Conservation (phyloP, 2,329 filamentous ascomycete species). For the Trichoderma guizhouense region DNA sequence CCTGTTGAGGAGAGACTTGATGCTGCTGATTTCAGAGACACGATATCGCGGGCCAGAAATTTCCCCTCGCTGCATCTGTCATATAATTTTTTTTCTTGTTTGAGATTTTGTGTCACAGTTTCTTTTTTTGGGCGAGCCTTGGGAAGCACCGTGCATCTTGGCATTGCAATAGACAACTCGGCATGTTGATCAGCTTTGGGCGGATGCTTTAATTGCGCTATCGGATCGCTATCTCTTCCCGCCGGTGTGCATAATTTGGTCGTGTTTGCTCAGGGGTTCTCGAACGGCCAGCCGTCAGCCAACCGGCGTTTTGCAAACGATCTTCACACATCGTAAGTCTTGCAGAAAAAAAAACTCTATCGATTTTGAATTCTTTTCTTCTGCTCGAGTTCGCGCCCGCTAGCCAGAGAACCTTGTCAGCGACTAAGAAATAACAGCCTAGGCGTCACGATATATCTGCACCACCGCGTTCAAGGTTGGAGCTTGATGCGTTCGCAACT, state of each 20-base stretch:
- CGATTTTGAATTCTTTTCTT: not conserved
- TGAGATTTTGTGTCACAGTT: slow-evolving; percentile 1
- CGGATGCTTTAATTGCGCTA: slow-evolving; percentile 15
- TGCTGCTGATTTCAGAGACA: slow-evolving; percentile 1
- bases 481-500: slow-evolving; percentile 32
- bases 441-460: slow-evolving; percentile 23
- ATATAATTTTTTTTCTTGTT: not conserved
- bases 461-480: slow-evolving; percentile 19
- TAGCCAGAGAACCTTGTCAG: not conserved
- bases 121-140: not conserved
- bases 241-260: slow-evolving; percentile 9
- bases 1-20: not conserved
- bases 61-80: slow-evolving; percentile 16
- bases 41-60: slow-evolving; percentile 9
- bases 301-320: slow-evolving; percentile 15
- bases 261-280: slow-evolving; percentile 32
- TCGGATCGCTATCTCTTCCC: slow-evolving; percentile 17
- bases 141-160: not conserved
- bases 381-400: not conserved
- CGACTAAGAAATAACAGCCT: not conserved
- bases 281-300: slow-evolving; percentile 15
- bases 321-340: slow-evolving; percentile 3
- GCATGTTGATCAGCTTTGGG: slow-evolving; percentile 1
- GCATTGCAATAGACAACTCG: not conserved
- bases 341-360: not conserved